Base-by-base conservation (phyloP, 495 filamentous ascomycete genomes). In the Chaetomidium leptoderma region DNA sequence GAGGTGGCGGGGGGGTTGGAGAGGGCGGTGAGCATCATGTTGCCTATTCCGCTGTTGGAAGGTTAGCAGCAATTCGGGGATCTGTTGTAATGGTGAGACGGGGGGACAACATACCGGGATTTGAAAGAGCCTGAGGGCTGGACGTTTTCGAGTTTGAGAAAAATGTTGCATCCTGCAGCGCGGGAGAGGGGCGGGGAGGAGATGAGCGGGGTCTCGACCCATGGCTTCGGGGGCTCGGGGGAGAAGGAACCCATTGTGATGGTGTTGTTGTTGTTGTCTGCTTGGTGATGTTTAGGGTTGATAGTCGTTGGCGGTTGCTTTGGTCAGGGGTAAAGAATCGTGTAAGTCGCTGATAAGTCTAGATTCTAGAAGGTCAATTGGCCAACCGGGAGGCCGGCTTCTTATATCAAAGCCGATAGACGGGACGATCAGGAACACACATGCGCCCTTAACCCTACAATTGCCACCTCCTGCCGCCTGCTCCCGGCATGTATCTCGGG, bases 121-220 rank as follows among this genome's bases (percentile, higher is more conserved):
- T 97, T 98, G 85, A 97, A 98, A 10, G 91, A 95, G 44, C 90
- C 91, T 5, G 88, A 87, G 5, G 93, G 92, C 64, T 98, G 92
- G 64, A 92, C 83, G 72, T 89, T 89, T 58, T 98, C 92, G 55
- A 97, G 84, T 69, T 98, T 98, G 64, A 98, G 85, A 72, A 87
- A 92, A 74, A 97, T 83, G 58, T 83, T 79, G 67, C 87, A 92
- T 37, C 87, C 87, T 24, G 87, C 87, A n/a, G 77, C 78, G 56
- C 80, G 77, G 35, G 87, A 91, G 27, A 93, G 79, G 6, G 79
- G 72, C 36, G 75, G 70, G 0, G 87, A 91, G 64, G 83, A 82
- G 58, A 88, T 78, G 36, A 90, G 77, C 9, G 89, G 89, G 13
- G 89, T 92, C 61, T 83, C 75, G 53, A 86, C 80, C 86, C 84